Evolutionary conservation across 805 yeast genomes (phyloP).

Genomic region (Starmera dryadoides): DNA sequence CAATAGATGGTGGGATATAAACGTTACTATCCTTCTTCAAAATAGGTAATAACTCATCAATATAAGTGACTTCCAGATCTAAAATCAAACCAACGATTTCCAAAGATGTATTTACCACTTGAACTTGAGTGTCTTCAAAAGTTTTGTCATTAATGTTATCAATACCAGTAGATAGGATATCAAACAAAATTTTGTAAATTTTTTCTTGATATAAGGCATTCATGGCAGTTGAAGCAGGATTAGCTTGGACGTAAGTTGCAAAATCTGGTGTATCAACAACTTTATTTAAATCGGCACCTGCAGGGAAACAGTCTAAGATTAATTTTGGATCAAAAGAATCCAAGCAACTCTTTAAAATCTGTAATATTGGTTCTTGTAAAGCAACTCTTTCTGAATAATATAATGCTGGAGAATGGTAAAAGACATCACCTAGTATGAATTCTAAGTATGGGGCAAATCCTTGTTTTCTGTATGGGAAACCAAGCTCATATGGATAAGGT

Average conservation of each 20-base stretch:
- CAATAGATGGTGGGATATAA: conserved; percentile 28
- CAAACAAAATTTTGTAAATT: conserved; percentile 49
- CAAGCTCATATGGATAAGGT: conserved; percentile 58
- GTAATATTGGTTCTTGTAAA: conserved; percentile 49
- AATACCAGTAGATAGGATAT: conserved; percentile 49
- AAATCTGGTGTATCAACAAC: conserved; percentile 38
- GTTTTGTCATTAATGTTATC: conserved; percentile 43
- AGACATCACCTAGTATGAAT: conserved; percentile 58
- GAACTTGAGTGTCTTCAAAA: conserved; percentile 24
- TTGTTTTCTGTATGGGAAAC: conserved; percentile 47
- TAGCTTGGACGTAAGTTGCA: conserved; percentile 46
- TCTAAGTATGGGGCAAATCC: conserved; percentile 83
- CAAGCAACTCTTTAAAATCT: conserved; percentile 41
- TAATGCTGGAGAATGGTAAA: conserved; percentile 42
- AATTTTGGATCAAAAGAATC: conserved; percentile 45
- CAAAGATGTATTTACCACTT: conserved; percentile 34
- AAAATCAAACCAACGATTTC: conserved; percentile 38
- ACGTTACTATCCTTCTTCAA: conserved; percentile 30
- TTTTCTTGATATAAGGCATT: conserved; percentile 55
- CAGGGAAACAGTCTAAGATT: conserved; percentile 44
- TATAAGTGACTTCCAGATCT: conserved; percentile 49
- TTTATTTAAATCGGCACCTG: conserved; percentile 41
- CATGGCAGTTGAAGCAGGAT: conserved; percentile 62
- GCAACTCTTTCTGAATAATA: conserved; percentile 26
- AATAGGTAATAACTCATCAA: conserved; percentile 46